phyloP scores from a whole-genome alignment of 2,329 filamentous ascomycete species.

The Phaeosphaeria sp. region DNA sequence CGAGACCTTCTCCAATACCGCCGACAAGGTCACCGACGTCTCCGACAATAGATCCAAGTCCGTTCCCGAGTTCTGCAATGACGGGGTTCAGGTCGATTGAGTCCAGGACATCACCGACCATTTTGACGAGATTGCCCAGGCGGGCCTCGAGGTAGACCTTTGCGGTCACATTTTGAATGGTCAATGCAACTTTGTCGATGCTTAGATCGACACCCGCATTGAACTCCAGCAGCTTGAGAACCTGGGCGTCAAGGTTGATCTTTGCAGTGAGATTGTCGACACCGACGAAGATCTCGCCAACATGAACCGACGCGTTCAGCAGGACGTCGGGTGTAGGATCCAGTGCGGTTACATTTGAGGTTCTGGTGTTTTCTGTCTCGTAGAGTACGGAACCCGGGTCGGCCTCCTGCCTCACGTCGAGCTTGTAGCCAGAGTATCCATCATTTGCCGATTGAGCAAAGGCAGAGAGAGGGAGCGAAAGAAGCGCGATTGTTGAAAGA shows the following conservation, averaged over 20 bases:
- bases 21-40: constrained; percentile 34
- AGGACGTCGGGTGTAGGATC: constrained; percentile 63
- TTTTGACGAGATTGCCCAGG: constrained; percentile 64
- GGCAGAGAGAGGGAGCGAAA: constrained; percentile 44
- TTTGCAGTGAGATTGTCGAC: constrained; percentile 67
- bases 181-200: constrained; percentile 63
- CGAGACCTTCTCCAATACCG: constrained; percentile 27
- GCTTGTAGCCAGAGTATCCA: constrained; percentile 64
- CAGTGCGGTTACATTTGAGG: constrained; percentile 49
- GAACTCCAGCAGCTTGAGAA: constrained; percentile 65
- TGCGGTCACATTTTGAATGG: constrained; percentile 65
- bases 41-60: constrained; percentile 58
- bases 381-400: constrained; percentile 60
- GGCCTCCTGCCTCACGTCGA: constrained; percentile 55
- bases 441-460: constrained; percentile 44
- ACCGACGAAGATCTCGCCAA: constrained; percentile 65
- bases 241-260: constrained; percentile 66
- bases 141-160: constrained; percentile 66
- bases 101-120: constrained; percentile 65
- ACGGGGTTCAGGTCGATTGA: constrained; percentile 68
- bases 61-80: constrained; percentile 61
- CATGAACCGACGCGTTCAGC: constrained; percentile 64
- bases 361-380: constrained; percentile 60
- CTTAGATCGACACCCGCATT: constrained; percentile 66
- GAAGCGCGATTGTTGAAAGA: constrained; percentile 31